These are phyloP conservation scores for Neurospora sp. DNA, from an alignment of 2,329 filamentous ascomycete species.

Conservation along the genomic window DNA sequence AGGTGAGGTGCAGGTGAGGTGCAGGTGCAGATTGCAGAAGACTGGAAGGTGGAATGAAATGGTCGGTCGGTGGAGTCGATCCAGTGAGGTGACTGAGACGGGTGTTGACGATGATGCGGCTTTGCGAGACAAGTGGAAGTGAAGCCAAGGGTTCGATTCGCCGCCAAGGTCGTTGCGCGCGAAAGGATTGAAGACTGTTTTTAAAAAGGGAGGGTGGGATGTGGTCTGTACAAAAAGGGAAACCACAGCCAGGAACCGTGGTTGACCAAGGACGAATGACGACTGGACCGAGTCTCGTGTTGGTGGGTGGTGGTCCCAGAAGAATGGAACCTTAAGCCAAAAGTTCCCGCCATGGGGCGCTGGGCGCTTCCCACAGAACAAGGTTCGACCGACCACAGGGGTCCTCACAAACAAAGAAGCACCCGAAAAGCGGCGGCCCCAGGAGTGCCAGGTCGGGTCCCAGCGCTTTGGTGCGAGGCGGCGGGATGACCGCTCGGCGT, in stretches of 20 bases:
- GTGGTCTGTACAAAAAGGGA: not conserved
- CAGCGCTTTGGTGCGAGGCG: not conserved
- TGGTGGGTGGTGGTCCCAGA: not conserved
- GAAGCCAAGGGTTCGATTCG: not conserved
- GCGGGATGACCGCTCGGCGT: not conserved
- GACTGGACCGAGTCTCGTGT: not conserved
- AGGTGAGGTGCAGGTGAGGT: not conserved
- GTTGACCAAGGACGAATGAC: not conserved
- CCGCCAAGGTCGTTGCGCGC: not conserved
- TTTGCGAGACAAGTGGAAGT: not conserved
- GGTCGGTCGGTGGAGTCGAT: not conserved
- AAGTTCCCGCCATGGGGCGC: not conserved
- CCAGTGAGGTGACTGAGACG: not conserved
- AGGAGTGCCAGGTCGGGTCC: not conserved
- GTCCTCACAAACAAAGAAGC: not conserved
- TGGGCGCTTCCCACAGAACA: not conserved
- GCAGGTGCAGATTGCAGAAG: not conserved
- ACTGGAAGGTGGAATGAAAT: not conserved
- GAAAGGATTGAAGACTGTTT: not conserved
- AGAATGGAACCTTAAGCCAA: not conserved
- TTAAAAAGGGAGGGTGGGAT: not conserved
- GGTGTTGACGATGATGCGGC: not conserved
- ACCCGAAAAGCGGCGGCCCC: not conserved
- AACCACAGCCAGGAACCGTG: not conserved
- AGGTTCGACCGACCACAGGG: not conserved